These are phyloP conservation scores for Brassica juncea DNA, from an alignment of 345 rosid species.

Conservation along the genomic window DNA sequence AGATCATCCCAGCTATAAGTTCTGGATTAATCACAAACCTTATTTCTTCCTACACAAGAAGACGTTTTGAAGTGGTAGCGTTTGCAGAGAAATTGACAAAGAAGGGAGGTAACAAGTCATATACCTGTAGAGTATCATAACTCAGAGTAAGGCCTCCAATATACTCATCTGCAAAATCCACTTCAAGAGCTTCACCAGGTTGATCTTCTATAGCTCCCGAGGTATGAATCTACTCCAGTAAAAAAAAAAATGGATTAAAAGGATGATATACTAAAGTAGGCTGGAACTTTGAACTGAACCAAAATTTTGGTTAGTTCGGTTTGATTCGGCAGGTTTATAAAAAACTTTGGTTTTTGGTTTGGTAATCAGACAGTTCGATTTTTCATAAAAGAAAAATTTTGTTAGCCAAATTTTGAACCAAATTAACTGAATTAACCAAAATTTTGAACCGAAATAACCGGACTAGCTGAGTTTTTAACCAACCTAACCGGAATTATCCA, in stretches of 20 bases:
- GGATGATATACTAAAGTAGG: not conserved
- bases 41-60: conserved; percentile 73
- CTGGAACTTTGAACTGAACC: too few species aligned
- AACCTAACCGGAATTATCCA: too few species aligned
- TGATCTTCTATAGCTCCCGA: conserved; percentile 83
- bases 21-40: conserved; percentile 92
- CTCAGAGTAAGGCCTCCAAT: conserved; percentile 85
- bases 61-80: not conserved
- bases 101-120: conserved; percentile 2
- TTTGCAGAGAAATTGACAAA: not conserved
- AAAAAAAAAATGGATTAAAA: not conserved
- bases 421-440: too few species aligned
- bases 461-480: too few species aligned
- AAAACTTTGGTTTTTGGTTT: too few species aligned
- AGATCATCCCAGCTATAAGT: conserved; percentile 82
- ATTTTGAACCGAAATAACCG: too few species aligned
- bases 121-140: conserved; percentile 65
- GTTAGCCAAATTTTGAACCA: too few species aligned
- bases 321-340: too few species aligned
- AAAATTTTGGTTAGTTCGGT: too few species aligned
- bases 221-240: conserved; percentile 51
- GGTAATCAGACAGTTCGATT: too few species aligned
- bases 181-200: conserved; percentile 59
- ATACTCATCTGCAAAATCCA: conserved; percentile 86
- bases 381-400: too few species aligned